A percentile compares a stretch with the other conserved stretches of the same genome.
phyloP scores from a whole-genome alignment of 805 yeast genomes.

The Spathaspora girioi region DNA sequence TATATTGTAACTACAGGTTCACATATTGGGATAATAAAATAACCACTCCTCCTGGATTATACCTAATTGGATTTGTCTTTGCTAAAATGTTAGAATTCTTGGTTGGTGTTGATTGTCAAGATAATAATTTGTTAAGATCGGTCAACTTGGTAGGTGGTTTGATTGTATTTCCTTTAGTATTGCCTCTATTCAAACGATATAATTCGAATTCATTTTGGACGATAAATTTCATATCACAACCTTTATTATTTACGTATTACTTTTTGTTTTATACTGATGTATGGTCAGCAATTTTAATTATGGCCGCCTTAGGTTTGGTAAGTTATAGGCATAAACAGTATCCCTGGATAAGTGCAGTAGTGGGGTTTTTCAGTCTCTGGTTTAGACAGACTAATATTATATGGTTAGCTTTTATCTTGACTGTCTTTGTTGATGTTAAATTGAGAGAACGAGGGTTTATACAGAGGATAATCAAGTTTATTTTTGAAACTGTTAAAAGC shows the following conservation, averaged over 20 bases:
- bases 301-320: constrained; percentile 51
- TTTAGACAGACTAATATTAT: constrained; percentile 90
- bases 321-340: constrained; percentile 20
- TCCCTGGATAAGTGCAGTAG: constrained; percentile 39
- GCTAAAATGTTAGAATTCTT: constrained; percentile 23
- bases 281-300: constrained; percentile 76
- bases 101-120: constrained; percentile 11
- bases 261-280: constrained; percentile 88
- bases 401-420: constrained; percentile 69
- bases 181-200: constrained; percentile 15
- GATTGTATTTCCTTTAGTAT: constrained; percentile 47
- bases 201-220: constrained; percentile 19
- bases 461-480: constrained; percentile 10
- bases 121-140: constrained; percentile 24
- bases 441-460: constrained; percentile 7
- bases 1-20: constrained; percentile 61
- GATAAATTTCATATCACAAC: constrained; percentile 45
- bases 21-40: constrained; percentile 80
- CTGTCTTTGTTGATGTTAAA: constrained; percentile 49
- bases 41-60: constrained; percentile 96
- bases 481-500: constrained; percentile 12
- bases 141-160: constrained; percentile 68
- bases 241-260: constrained; percentile 70
- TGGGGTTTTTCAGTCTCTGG: constrained; percentile 61
- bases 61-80: constrained; percentile 44